Evolutionary conservation across 257 asterid species (phyloP).

Genomic region (Solanum raphanifolium): DNA sequence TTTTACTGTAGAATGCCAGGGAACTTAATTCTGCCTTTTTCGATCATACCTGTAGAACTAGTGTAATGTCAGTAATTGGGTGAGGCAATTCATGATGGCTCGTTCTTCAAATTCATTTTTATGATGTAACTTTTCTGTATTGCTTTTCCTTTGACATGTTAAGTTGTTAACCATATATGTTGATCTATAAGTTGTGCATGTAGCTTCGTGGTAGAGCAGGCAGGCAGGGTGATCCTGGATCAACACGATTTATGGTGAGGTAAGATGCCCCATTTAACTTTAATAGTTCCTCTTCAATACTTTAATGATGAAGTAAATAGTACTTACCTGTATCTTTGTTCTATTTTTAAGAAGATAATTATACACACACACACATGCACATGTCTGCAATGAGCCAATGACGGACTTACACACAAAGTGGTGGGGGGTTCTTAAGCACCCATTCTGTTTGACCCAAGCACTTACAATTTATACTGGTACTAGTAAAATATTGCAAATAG

Average conservation of each 20-base stretch:
- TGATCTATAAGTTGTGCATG: conserved; percentile 11
- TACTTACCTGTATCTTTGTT: not conserved
- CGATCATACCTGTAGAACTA: not conserved
- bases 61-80: not conserved
- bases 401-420: not conserved
- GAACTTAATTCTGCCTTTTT: not conserved
- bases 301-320: not conserved
- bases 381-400: not conserved
- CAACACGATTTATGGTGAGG: conserved; percentile 98
- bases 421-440: not conserved
- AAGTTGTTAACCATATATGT: not conserved
- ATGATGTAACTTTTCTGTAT: not conserved
- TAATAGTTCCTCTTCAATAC: not conserved
- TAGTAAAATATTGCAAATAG: not conserved
- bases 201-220: conserved; percentile 99
- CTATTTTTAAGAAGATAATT: not conserved
- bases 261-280: conserved; percentile 15
- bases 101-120: not conserved
- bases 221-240: conserved; percentile 99
- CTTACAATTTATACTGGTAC: not conserved
- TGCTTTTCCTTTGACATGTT: not conserved
- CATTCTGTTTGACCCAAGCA: not conserved
- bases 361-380: not conserved
- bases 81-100: not conserved
- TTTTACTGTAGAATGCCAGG: not conserved